Percentiles rank a stretch among this genome's conserved stretches.
These are phyloP conservation scores for Moelleriella libera DNA, from an alignment of 2,329 filamentous ascomycete species.

Conservation along the genomic window DNA sequence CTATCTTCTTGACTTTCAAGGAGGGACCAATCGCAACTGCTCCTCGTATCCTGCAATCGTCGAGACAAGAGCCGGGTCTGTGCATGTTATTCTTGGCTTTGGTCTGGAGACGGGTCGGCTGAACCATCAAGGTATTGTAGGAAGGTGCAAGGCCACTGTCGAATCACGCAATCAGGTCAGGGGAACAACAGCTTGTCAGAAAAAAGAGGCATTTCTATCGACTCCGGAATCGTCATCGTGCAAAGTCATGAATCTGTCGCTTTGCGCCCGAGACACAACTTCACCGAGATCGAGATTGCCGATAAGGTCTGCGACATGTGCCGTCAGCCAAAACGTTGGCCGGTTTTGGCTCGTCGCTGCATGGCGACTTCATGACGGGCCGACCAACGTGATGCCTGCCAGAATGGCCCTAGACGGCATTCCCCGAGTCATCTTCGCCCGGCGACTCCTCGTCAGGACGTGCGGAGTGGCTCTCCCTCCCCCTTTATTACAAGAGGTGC, in stretches of 20 bases:
- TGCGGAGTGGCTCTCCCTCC: neutral
- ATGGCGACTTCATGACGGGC: neutral
- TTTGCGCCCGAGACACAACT: neutral
- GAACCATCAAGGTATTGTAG: neutral
- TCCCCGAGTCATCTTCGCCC: neutral
- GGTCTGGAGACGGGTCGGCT: too few species aligned
- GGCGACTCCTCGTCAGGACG: neutral
- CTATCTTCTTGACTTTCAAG: too few species aligned
- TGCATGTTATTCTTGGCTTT: too few species aligned
- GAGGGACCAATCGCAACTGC: too few species aligned
- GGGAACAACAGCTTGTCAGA: neutral
- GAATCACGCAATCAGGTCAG: neutral
- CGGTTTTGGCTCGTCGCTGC: neutral
- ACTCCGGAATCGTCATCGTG: too few species aligned
- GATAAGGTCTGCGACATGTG: neutral
- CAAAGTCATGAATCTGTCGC: too few species aligned
- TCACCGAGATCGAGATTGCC: neutral
- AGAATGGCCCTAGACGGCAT: neutral
- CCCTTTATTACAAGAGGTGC: too few species aligned
- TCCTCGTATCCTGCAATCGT: too few species aligned
- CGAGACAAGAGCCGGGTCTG: too few species aligned
- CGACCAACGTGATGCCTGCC: neutral
- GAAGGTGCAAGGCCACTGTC: neutral
- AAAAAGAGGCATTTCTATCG: neutral
- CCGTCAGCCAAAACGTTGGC: neutral